Percentiles rank a stretch among this genome's conserved stretches.
phyloP scores from a whole-genome alignment of 1,284 basidiomycete genomes.

The Marasmius sp. region DNA sequence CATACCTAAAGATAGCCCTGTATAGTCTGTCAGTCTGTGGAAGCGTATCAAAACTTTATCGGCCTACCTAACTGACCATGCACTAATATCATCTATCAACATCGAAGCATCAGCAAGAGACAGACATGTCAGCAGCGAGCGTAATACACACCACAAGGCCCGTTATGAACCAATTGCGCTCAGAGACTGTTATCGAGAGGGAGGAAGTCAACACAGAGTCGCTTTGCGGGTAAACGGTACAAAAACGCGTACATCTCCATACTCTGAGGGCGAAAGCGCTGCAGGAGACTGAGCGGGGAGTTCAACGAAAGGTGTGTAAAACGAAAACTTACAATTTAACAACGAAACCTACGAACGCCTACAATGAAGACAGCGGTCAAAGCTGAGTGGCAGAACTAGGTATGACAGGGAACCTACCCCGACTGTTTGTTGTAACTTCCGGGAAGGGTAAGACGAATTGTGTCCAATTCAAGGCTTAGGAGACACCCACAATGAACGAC shows the following conservation, averaged over 20 bases:
- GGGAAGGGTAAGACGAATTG: neutral
- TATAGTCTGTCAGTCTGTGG: neutral
- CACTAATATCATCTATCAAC: neutral
- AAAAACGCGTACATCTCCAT: slow-evolving; percentile 58
- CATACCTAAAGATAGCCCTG: neutral
- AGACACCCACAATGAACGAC: slow-evolving; percentile 48
- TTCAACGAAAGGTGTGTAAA: neutral
- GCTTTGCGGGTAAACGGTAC: neutral
- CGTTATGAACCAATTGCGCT: neutral
- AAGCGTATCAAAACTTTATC: neutral
- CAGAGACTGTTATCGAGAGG: slow-evolving; percentile 1
- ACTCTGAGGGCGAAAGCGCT: slow-evolving; percentile 67
- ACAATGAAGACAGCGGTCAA: slow-evolving; percentile 4
- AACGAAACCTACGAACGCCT: slow-evolving; percentile 60
- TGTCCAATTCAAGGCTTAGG: neutral
- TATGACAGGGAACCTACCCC: slow-evolving; percentile 43
- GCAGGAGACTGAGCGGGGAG: neutral
- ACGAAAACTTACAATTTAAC: slow-evolving; percentile 58
- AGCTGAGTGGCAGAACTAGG: neutral
- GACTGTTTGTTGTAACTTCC: slow-evolving; percentile 54
- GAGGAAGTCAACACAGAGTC: neutral
- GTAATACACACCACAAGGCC: neutral
- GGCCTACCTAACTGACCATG: neutral
- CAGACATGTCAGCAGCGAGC: too few relatives aligned
- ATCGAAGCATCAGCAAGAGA: neutral